A percentile compares a stretch with the other conserved stretches of the same genome.
These are phyloP conservation scores for Ophidiomyces ophidiicola DNA, from an alignment of 2,329 filamentous ascomycete species.

Conservation along the genomic window DNA sequence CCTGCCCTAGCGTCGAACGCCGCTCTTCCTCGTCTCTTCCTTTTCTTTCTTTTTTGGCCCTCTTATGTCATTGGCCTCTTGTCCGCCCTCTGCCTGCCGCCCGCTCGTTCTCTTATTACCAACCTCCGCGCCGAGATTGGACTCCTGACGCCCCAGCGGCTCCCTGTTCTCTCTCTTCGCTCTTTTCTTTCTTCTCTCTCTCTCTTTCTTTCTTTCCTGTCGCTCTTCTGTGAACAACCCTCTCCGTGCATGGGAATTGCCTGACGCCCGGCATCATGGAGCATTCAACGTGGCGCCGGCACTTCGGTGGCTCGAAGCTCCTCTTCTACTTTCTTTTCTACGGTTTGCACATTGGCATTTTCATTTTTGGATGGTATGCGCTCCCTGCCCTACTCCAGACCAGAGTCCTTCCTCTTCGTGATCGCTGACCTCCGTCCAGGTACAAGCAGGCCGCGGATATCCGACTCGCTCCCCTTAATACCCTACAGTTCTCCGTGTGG, in stretches of 20 bases:
- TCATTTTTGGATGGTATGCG: conserved; percentile 71
- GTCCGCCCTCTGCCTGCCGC: not conserved
- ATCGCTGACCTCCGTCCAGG: conserved; percentile 45
- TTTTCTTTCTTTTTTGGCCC: conserved; percentile 4
- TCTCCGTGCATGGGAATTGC: conserved; percentile 5
- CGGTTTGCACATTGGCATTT: conserved; percentile 64
- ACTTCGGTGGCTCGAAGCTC: conserved; percentile 59
- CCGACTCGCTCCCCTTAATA: conserved; percentile 65
- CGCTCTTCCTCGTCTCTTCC: not conserved
- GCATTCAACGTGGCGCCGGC: conserved; percentile 31
- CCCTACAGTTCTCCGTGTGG: conserved; percentile 81
- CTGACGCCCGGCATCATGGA: conserved; percentile 11
- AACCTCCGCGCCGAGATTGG: not conserved
- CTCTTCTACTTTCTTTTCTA: conserved; percentile 74
- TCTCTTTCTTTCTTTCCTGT: not conserved
- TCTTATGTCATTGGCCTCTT: conserved; percentile 4
- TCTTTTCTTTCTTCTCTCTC: not conserved
- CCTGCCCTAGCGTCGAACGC: conserved; percentile 2
- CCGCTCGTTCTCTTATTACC: conserved; percentile 1
- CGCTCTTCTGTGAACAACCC: no score
- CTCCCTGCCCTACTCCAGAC: not conserved
- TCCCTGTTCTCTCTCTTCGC: no score
- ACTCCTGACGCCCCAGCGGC: conserved; percentile 1
- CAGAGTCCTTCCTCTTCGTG: not conserved
- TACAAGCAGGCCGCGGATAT: conserved; percentile 59